Evolutionary conservation across 1,284 basidiomycete species (phyloP).

Genomic region (Tilletiopsis washingtonensis): DNA sequence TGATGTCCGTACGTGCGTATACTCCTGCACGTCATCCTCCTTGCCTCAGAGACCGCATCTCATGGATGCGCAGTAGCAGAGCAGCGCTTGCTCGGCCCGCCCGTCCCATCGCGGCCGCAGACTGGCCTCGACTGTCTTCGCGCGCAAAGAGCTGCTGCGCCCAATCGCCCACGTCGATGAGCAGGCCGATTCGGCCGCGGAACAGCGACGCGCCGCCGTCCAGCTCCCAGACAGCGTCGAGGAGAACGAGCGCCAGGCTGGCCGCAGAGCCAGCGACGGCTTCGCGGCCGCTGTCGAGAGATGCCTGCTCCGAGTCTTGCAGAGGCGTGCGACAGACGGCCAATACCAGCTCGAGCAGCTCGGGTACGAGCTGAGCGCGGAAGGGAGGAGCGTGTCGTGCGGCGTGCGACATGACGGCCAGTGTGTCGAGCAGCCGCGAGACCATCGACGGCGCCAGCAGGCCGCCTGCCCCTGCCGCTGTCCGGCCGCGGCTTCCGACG

Average conservation of each 20-base stretch:
- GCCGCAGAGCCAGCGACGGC: conserved; percentile 65
- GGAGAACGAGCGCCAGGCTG: conserved; percentile 66
- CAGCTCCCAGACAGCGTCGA: conserved; percentile 66
- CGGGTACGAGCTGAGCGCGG: conserved; percentile 68
- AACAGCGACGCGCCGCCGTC: conserved; percentile 68
- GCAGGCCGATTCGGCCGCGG: conserved; percentile 63
- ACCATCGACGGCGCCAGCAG: conserved; percentile 69
- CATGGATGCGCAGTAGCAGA: conserved; percentile 3
- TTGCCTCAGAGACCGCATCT: conserved; percentile 3
- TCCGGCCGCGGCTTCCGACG: too few relatives aligned
- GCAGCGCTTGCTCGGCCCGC: conserved; percentile 6
- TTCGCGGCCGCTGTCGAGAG: too few relatives aligned
- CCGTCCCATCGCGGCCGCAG: background rate
- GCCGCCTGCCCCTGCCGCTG: conserved; percentile 56
- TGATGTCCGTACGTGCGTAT: too few relatives aligned
- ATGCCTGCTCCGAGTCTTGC: too few relatives aligned
- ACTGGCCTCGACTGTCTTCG: background rate
- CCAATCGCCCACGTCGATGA: conserved; percentile 74
- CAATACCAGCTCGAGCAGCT: conserved; percentile 70
- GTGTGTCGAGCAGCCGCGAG: conserved; percentile 64
- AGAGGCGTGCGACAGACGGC: too few relatives aligned
- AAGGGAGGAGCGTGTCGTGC: conserved; percentile 69
- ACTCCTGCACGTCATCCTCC: too few relatives aligned
- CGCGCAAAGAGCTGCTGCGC: conserved; percentile 48
- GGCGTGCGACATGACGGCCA: conserved; percentile 73